Evolutionary conservation across 2,329 filamentous ascomycete species (phyloP).

Genomic region (Botrytis galanthina): DNA sequence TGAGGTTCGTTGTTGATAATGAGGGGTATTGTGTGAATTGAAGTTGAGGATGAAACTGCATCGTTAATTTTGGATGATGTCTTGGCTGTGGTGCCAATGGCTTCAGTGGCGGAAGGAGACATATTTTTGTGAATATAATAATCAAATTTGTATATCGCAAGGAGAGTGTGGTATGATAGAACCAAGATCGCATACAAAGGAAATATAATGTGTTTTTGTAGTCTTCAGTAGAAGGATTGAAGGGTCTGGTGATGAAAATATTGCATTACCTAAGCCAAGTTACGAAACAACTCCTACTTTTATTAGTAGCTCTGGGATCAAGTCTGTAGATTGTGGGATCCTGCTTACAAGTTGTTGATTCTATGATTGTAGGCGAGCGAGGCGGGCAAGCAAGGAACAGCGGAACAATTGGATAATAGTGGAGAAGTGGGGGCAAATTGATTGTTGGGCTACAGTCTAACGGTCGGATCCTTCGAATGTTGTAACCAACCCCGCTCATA

Average conservation of each 20-base stretch:
- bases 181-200: neutral
- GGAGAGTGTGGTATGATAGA: no score
- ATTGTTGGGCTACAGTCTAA: neutral
- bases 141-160: neutral
- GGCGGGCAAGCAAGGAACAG: neutral
- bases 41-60: neutral
- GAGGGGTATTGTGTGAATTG: slow-evolving; percentile 40
- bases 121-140: neutral
- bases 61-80: neutral
- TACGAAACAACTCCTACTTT: neutral
- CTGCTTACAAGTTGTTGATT: neutral
- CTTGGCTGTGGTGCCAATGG: neutral
- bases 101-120: neutral
- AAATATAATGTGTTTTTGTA: neutral
- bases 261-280: neutral
- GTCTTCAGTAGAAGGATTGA: neutral
- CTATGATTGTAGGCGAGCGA: neutral
- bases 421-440: neutral
- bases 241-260: neutral
- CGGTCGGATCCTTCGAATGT: neutral
- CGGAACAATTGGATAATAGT: neutral
- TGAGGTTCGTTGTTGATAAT: slow-evolving; percentile 48
- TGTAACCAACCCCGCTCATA: neutral
- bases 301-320: neutral
- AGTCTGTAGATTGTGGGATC: neutral